Percentiles rank a stretch among this genome's conserved stretches.
Evolutionary conservation across 2,329 filamentous ascomycete species (phyloP).

Genomic region (Botrytis sinoallii): DNA sequence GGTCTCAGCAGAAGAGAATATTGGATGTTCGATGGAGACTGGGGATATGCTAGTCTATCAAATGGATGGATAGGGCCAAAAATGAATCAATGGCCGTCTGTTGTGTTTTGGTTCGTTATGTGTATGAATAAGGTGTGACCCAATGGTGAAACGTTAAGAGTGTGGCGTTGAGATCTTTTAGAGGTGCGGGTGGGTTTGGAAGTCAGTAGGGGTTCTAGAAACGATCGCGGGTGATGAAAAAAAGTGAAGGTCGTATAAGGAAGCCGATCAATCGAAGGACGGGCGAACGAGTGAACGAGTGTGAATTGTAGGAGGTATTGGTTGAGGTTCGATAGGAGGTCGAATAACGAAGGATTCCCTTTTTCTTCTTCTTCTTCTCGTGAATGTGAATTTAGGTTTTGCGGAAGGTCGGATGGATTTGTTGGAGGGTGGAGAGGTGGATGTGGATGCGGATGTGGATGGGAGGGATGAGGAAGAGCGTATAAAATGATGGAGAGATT

Average conservation of each 20-base stretch:
- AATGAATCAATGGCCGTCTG: neutral
- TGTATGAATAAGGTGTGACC: slow-evolving; percentile 1
- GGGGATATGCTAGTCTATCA: slow-evolving; percentile 12
- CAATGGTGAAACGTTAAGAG: slow-evolving; percentile 19
- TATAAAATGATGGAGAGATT: neutral
- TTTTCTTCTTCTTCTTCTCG: neutral
- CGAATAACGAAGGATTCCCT: slow-evolving; percentile 1
- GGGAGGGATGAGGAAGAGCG: neutral
- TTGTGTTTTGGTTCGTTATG: slow-evolving; percentile 11
- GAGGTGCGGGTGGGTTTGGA: slow-evolving; percentile 9
- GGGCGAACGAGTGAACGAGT: neutral
- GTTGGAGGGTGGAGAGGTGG: neutral
- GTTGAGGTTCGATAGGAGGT: slow-evolving; percentile 1
- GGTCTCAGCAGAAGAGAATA: neutral
- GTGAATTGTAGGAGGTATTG: neutral
- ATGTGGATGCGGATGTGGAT: neutral
- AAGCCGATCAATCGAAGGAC: neutral
- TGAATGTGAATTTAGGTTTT: slow-evolving; percentile 1
- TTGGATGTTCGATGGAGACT: neutral
- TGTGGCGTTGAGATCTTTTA: slow-evolving; percentile 18
- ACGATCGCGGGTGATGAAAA: neutral
- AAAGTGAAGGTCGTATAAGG: neutral
- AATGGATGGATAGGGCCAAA: neutral
- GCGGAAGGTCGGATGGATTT: neutral
- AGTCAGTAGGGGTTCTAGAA: slow-evolving; percentile 14